Base-by-base conservation (phyloP, 148 eudicot species). In the Spergularia marina region DNA sequence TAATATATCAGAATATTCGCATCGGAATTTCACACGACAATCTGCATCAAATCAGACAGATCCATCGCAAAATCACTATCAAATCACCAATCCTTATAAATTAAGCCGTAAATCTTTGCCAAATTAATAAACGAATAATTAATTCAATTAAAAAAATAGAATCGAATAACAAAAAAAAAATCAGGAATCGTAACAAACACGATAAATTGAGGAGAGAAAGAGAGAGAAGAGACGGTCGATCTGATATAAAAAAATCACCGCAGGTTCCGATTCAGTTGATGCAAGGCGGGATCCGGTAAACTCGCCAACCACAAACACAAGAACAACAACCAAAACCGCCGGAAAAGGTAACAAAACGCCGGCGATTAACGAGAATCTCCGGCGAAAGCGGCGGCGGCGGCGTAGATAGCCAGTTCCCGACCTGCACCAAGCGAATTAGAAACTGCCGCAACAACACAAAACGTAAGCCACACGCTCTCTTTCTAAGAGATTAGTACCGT, bases 391-490 rank as follows among this genome's bases (percentile, higher is more conserved):
- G 60, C 47, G 66, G 60, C 47, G 66, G 49, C 25, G 73, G 66
- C 40, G 36, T 36, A 57, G 36, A 12, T 15, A 4, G 58, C 61
- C 84, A 79, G 90, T 86, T 92, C 98, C 98, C 98, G 98, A 93
- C 92, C 98, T 93, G 98, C 98, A 93, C 98, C 98, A 93, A 93
- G 98, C 98, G 98, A 93, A 86, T 87, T 74, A 82, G 98, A 93
- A 86, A 68, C 86, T 86, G 70, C 87, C 85, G 94, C 80, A 85
- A 93, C 36, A 30, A 30, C 36, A 30, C 36, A 30, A 30, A 1
- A 30, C 36, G 25, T 23, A 23, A 30, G 2, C 36, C 51, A 6
- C 62, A 14, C 25, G 62, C 60, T 12, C 58, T 63, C 81, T 62
- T 76, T 63, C 73, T 70, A 68, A 52, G 59, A 13, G 11, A 52